phyloP scores from a whole-genome alignment of 2,329 filamentous ascomycete genomes.

The Verticillium zaregamsianum region DNA sequence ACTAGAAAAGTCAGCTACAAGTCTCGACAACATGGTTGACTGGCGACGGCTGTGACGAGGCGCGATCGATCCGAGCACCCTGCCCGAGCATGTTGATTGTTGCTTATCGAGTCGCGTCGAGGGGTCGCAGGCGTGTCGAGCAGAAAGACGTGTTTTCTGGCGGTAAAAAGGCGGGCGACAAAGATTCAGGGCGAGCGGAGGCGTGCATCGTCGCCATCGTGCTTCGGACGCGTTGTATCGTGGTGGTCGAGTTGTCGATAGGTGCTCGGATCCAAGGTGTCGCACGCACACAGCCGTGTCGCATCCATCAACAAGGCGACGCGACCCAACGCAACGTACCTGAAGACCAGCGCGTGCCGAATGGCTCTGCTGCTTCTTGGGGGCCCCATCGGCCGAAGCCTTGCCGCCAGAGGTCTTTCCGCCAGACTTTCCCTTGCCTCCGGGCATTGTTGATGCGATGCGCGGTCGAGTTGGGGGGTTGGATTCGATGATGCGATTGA shows the following conservation, averaged over 20 bases:
- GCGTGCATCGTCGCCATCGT: neutral
- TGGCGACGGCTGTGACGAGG: neutral
- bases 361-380: constrained; percentile 95
- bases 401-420: constrained; percentile 86
- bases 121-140: neutral
- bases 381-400: constrained; percentile 59
- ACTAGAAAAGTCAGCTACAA: constrained; percentile 49
- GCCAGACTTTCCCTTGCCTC: constrained; percentile 92
- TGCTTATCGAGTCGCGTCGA: neutral
- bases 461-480: neutral
- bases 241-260: neutral
- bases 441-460: constrained; percentile 51
- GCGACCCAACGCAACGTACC: constrained; percentile 55
- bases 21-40: neutral
- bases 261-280: neutral
- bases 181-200: neutral
- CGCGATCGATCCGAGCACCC: neutral
- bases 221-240: neutral
- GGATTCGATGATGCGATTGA: neutral
- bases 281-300: constrained; percentile 1
- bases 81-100: neutral
- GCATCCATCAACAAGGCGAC: constrained; percentile 4
- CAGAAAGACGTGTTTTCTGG: neutral
- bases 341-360: constrained; percentile 92
- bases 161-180: neutral